These are phyloP conservation scores for Candida tunisiensis DNA, from an alignment of 1,139 yeast genomes.

Conservation along the genomic window DNA sequence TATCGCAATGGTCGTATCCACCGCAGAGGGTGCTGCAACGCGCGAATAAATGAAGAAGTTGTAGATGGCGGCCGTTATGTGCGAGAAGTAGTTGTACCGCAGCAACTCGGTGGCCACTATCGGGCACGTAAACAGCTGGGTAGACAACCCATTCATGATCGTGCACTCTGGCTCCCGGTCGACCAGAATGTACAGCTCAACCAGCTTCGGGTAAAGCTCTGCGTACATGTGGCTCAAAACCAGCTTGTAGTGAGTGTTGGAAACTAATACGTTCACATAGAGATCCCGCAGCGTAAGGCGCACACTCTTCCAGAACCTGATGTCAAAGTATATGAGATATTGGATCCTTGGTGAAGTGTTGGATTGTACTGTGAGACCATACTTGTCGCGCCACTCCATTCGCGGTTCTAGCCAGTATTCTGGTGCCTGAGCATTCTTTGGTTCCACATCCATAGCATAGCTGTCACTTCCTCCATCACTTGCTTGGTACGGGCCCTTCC, in stretches of 20 bases:
- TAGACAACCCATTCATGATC: slow-evolving; percentile 56
- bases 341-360: slow-evolving; percentile 33
- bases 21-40: slow-evolving; percentile 31
- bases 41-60: slow-evolving; percentile 44
- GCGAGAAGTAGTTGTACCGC: slow-evolving; percentile 50
- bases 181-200: slow-evolving; percentile 51
- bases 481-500: no score
- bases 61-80: slow-evolving; percentile 50
- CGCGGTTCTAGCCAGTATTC: slow-evolving; percentile 3
- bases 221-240: slow-evolving; percentile 64
- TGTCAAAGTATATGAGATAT: slow-evolving; percentile 51
- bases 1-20: slow-evolving; percentile 20
- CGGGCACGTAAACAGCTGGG: slow-evolving; percentile 81
- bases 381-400: not conserved
- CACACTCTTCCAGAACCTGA: slow-evolving; percentile 56
- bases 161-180: slow-evolving; percentile 79
- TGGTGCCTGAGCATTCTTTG: slow-evolving; percentile 1
- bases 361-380: not conserved
- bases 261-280: slow-evolving; percentile 51
- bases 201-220: slow-evolving; percentile 58
- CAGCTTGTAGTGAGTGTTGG: slow-evolving; percentile 42
- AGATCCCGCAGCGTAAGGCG: slow-evolving; percentile 49
- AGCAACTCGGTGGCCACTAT: slow-evolving; percentile 56
- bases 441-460: no score
- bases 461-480: no score